phyloP scores from a whole-genome alignment of 2,329 filamentous ascomycete genomes.

The Pleomassaria siparia region DNA sequence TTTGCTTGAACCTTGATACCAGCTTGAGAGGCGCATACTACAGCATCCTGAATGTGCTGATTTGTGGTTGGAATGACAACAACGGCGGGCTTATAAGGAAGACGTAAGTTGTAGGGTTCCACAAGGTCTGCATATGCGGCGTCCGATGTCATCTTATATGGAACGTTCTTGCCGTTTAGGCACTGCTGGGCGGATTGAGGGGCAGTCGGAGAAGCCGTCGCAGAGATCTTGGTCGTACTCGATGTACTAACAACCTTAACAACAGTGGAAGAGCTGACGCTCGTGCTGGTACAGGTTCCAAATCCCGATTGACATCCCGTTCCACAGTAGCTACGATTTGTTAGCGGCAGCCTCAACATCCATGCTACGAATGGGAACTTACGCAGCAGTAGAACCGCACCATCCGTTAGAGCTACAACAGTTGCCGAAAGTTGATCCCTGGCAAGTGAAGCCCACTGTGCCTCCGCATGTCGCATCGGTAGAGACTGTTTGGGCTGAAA shows the following conservation, averaged over 20 bases:
- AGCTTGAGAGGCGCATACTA: slow-evolving; percentile 58
- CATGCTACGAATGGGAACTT: neutral
- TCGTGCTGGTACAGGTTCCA: slow-evolving; percentile 17
- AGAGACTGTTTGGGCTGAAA: slow-evolving; percentile 2
- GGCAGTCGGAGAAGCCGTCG: neutral
- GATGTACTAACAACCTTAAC: neutral
- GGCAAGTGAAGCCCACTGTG: slow-evolving; percentile 4
- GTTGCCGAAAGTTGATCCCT: slow-evolving; percentile 15
- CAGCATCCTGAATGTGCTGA: slow-evolving; percentile 58
- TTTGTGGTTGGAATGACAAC: slow-evolving; percentile 58
- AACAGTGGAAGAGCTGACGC: neutral
- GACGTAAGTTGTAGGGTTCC: slow-evolving; percentile 41
- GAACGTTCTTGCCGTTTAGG: slow-evolving; percentile 37
- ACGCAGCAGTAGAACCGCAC: slow-evolving; percentile 10
- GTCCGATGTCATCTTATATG: slow-evolving; percentile 32
- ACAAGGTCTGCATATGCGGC: slow-evolving; percentile 28
- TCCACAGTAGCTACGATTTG: slow-evolving; percentile 20
- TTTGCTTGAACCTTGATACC: slow-evolving; percentile 61
- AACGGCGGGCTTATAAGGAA: slow-evolving; percentile 52
- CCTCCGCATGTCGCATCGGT: slow-evolving; percentile 8
- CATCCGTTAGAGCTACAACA: slow-evolving; percentile 15
- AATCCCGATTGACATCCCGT: slow-evolving; percentile 20
- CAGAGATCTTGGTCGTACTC: slow-evolving; percentile 4
- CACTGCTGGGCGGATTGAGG: slow-evolving; percentile 25
- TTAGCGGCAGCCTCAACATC: slow-evolving; percentile 1